Percentiles rank a stretch among this genome's conserved stretches.
Evolutionary conservation across 441 rosid species (phyloP).

Genomic region (Corymbia calophylla): DNA sequence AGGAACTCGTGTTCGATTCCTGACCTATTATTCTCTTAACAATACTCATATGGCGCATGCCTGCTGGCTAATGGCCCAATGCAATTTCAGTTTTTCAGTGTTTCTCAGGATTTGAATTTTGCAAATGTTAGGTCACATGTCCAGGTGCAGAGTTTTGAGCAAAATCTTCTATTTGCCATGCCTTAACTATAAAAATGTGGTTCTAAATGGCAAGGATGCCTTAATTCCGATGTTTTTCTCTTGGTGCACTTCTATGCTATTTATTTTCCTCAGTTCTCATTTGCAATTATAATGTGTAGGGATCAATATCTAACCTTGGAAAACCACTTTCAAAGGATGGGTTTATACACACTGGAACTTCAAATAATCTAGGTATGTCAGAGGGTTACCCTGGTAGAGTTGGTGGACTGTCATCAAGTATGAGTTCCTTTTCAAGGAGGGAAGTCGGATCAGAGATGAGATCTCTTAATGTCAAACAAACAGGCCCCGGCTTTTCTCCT

Average conservation of each 20-base stretch:
- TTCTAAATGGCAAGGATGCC: background rate
- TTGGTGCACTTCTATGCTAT: background rate
- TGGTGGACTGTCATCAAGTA: constrained; percentile 27
- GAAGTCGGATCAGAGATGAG: constrained; percentile 33
- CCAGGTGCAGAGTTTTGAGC: background rate
- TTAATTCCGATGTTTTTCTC: background rate
- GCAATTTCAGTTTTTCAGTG: background rate
- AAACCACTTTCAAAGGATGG: constrained; percentile 29
- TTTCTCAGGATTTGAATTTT: background rate
- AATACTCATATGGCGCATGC: background rate
- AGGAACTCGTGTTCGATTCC: background rate
- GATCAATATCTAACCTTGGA: background rate
- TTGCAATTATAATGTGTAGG: background rate
- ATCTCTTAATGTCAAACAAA: constrained; percentile 27
- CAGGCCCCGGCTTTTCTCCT: constrained; percentile 29
- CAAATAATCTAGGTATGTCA: constrained; percentile 22
- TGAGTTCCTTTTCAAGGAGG: constrained; percentile 38
- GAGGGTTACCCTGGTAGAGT: constrained; percentile 43
- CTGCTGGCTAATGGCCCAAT: background rate
- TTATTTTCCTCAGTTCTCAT: background rate
- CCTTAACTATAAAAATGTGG: background rate
- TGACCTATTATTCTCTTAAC: background rate
- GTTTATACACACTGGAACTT: constrained; percentile 13
- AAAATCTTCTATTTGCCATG: background rate
- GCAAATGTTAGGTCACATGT: background rate